These are phyloP conservation scores for Leishmania turanica DNA, from an alignment of 208 protist genomes.

Conservation along the genomic window DNA sequence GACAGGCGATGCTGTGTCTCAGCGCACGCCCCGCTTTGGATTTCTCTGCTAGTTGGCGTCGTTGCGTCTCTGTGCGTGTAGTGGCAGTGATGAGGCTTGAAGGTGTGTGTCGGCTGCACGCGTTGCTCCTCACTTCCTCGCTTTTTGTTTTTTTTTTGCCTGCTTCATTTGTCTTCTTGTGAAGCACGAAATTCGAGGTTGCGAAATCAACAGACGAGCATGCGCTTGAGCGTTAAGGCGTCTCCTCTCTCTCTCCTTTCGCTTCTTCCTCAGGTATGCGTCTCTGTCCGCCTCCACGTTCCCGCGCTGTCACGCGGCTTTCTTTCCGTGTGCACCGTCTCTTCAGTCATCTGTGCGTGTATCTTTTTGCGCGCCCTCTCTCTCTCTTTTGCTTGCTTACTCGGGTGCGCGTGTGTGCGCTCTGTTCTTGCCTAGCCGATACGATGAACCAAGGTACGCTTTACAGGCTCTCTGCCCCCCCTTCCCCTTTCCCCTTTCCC, in stretches of 20 bases:
- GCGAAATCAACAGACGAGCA: not conserved
- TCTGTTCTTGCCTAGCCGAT: too few species aligned
- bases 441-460: too few species aligned
- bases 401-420: too few species aligned
- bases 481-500: too few species aligned
- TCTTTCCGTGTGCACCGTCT: not conserved
- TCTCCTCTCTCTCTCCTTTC: slow-evolving; percentile 9
- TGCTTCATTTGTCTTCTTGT: not conserved
- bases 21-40: not conserved
- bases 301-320: not conserved
- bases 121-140: not conserved
- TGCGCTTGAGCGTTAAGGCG: not conserved
- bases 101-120: not conserved
- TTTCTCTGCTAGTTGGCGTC: not conserved
- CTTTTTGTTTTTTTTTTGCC: not conserved
- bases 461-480: too few species aligned
- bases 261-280: not conserved
- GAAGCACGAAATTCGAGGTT: too few species aligned
- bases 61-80: not conserved
- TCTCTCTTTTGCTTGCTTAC: too few species aligned
- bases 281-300: not conserved
- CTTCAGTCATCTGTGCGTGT: not conserved
- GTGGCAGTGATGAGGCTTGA: not conserved
- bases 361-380: not conserved
- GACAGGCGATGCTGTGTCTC: not conserved